phyloP scores from a whole-genome alignment of 768 basidiomycete species.

The Boletus sensibilis region DNA sequence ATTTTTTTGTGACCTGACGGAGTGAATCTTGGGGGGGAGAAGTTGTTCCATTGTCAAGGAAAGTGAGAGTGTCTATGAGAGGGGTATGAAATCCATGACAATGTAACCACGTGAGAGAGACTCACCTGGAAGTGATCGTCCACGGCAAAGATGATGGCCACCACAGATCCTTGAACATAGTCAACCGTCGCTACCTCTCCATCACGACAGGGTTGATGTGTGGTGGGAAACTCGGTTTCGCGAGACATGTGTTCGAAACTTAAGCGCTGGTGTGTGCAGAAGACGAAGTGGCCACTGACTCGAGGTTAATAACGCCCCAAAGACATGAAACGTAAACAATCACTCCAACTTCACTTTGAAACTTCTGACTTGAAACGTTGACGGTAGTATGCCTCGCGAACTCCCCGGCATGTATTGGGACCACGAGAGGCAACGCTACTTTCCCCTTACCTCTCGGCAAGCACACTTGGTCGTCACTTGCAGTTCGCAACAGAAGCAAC shows the following conservation, averaged over 20 bases:
- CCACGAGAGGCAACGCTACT: slow-evolving; percentile 50
- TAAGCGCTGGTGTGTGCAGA: neutral
- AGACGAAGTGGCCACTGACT: neutral
- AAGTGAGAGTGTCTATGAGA: neutral
- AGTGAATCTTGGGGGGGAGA: neutral
- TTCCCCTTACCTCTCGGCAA: slow-evolving; percentile 35
- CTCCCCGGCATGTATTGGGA: slow-evolving; percentile 63
- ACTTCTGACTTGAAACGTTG: neutral
- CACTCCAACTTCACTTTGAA: neutral
- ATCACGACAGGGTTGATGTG: neutral
- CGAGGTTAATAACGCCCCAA: neutral
- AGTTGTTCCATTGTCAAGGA: neutral
- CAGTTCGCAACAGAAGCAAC: neutral
- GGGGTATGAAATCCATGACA: neutral
- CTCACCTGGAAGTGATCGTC: neutral
- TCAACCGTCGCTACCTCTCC: too few relatives aligned
- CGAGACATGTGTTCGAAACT: neutral
- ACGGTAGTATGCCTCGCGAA: slow-evolving; percentile 42
- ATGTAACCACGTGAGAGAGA: neutral
- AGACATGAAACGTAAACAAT: neutral
- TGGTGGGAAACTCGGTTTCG: neutral
- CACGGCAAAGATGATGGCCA: neutral
- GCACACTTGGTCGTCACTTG: too few relatives aligned
- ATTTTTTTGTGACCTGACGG: neutral
- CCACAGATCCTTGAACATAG: neutral